A percentile compares a stretch with the other conserved stretches of the same genome.
These are phyloP conservation scores for Mycosarcoma maydis DNA, from an alignment of 1,284 basidiomycete genomes.

Conservation along the genomic window DNA sequence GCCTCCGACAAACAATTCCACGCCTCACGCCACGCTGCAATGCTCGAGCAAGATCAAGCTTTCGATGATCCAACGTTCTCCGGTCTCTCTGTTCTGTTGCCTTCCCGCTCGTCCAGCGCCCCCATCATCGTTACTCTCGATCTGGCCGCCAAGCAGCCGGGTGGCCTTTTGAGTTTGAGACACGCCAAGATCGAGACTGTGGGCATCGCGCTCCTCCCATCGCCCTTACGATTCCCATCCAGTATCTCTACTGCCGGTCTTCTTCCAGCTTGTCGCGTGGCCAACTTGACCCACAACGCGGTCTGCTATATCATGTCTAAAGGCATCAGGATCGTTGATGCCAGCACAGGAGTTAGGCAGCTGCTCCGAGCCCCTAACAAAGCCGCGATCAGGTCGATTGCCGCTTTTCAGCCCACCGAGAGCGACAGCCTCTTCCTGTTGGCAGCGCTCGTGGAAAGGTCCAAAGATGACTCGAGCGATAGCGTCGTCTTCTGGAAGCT, in stretches of 20 bases:
- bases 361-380: constrained; percentile 22
- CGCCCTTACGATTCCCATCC: constrained; percentile 29
- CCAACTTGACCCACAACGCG: constrained; percentile 19
- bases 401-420: constrained; percentile 11
- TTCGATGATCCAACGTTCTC: constrained; percentile 36
- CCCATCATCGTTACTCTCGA: constrained; percentile 35
- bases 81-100: constrained; percentile 34
- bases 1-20: constrained; percentile 23
- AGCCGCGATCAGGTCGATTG: constrained; percentile 20
- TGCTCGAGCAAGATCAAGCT: constrained; percentile 19
- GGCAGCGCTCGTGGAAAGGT: constrained; percentile 21
- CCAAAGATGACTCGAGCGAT: constrained; percentile 16
- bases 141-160: constrained; percentile 34
- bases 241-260: constrained; percentile 14
- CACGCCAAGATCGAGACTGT: constrained; percentile 34
- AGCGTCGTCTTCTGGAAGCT: constrained; percentile 25
- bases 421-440: constrained; percentile 8
- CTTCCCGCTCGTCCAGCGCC: constrained; percentile 25
- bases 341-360: constrained; percentile 21
- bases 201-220: constrained; percentile 32
- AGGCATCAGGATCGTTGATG: constrained; percentile 43
- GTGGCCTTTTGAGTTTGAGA: constrained; percentile 29
- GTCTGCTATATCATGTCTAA: constrained; percentile 43
- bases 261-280: constrained; percentile 20
- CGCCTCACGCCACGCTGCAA: constrained; percentile 18